A percentile compares a stretch with the other conserved stretches of the same genome.
Conservation (phyloP, 2,329 filamentous ascomycete genomes). For the Talaromyces sp. region DNA sequence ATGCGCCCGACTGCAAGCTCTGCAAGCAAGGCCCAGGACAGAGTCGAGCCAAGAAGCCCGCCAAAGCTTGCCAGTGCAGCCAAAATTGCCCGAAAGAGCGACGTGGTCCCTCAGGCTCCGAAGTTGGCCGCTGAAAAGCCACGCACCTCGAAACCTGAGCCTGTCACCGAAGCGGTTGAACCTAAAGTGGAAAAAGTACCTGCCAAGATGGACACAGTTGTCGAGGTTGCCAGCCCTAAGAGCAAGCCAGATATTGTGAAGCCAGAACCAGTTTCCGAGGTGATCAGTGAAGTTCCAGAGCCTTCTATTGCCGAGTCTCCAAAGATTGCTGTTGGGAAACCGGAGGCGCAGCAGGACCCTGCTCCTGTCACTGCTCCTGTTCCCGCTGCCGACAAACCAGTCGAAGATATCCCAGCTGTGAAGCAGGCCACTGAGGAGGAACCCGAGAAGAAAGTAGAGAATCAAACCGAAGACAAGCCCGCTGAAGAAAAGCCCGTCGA, state of each 20-base stretch:
- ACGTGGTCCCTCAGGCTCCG: background rate
- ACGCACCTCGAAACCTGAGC: background rate
- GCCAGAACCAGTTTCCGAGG: background rate
- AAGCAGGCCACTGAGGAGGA: background rate
- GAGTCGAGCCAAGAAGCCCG: slow-evolving; percentile 36
- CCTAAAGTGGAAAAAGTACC: background rate
- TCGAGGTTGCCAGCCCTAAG: background rate
- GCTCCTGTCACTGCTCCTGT: background rate
- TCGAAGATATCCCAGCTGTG: background rate
- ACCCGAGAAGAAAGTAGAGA: background rate
- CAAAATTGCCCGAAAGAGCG: slow-evolving; percentile 7
- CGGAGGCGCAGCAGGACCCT: background rate
- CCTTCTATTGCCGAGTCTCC: background rate
- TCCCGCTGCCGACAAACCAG: background rate
- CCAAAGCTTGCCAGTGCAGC: slow-evolving; percentile 22
- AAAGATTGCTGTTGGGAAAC: background rate
- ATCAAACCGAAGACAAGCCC: background rate
- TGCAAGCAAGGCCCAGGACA: slow-evolving; percentile 45
- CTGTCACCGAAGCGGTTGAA: background rate
- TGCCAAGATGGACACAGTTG: background rate
- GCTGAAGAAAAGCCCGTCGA: background rate
- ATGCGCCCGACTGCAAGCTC: slow-evolving; percentile 49
- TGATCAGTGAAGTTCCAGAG: background rate
- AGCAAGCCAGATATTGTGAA: background rate
- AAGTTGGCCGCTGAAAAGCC: background rate